A percentile compares a stretch with the other conserved stretches of the same genome.
phyloP scores from a whole-genome alignment of 495 filamentous ascomycete species.

The Neurospora pannonica region DNA sequence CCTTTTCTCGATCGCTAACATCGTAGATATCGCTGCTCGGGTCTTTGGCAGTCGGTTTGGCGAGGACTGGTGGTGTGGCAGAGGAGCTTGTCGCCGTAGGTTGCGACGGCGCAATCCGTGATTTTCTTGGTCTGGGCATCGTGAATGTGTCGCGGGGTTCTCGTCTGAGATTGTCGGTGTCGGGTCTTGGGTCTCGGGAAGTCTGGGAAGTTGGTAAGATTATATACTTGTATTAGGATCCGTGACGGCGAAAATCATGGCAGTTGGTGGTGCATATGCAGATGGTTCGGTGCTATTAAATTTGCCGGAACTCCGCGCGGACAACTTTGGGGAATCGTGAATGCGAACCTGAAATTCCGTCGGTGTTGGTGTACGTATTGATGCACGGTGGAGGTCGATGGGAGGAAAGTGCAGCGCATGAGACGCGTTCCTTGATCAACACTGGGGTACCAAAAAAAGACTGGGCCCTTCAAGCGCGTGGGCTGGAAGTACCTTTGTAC shows the following conservation, averaged over 20 bases:
- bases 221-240: not conserved
- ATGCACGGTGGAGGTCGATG: not conserved
- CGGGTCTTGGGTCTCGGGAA: not conserved
- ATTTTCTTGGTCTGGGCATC: conserved; percentile 37
- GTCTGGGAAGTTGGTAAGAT: not conserved
- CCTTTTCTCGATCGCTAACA: conserved; percentile 37
- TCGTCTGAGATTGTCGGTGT: not conserved
- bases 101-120: conserved; percentile 28
- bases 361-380: not conserved
- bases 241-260: not conserved
- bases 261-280: not conserved
- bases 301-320: not conserved
- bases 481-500: not conserved
- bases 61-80: conserved; percentile 2
- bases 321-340: not conserved
- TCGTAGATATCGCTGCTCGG: conserved; percentile 32
- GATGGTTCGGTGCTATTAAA: not conserved
- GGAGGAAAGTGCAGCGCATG: not conserved
- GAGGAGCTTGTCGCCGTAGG: conserved; percentile 7
- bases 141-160: not conserved
- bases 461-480: not conserved
- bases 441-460: not conserved
- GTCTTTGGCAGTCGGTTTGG: conserved; percentile 1
- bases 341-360: not conserved
- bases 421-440: not conserved